These are phyloP conservation scores for Leccinum olivaceopallidum DNA, from an alignment of 768 basidiomycete species.

Conservation along the genomic window DNA sequence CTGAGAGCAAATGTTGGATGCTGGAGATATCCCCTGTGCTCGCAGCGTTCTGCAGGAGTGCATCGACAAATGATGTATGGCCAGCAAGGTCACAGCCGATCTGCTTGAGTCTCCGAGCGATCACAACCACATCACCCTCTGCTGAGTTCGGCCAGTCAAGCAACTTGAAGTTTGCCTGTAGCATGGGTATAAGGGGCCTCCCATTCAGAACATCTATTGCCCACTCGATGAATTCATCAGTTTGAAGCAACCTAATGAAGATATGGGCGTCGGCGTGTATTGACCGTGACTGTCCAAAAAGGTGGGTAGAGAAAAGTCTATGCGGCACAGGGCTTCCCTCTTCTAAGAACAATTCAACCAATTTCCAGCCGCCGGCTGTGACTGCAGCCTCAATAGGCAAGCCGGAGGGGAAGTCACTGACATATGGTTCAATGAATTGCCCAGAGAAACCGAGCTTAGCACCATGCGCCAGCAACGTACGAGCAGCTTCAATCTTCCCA, in stretches of 20 bases:
- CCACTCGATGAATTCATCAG: not conserved
- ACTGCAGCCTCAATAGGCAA: not conserved
- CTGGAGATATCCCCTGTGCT: not conserved
- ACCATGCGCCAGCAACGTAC: not conserved
- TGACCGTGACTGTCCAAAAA: too few relatives aligned
- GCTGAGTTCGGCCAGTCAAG: not conserved
- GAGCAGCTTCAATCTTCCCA: not conserved
- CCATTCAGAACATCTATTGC: not conserved
- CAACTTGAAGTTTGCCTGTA: not conserved
- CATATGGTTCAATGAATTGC: too few relatives aligned
- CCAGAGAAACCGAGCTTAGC: not conserved
- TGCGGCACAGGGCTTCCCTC: not conserved
- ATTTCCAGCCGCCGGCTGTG: not conserved
- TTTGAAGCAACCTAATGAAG: not conserved
- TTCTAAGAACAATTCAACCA: not conserved
- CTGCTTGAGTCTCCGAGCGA: not conserved
- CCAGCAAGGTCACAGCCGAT: not conserved
- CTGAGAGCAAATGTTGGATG: not conserved
- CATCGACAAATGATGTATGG: not conserved
- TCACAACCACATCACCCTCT: not conserved
- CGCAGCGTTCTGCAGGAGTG: not conserved
- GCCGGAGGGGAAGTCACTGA: not conserved
- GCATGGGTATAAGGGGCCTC: fast-evolving
- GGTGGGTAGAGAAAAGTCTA: not conserved
- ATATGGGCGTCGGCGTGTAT: fast-evolving